These are phyloP conservation scores for Candida quercuum DNA, from an alignment of 805 yeast genomes.

Conservation along the genomic window DNA sequence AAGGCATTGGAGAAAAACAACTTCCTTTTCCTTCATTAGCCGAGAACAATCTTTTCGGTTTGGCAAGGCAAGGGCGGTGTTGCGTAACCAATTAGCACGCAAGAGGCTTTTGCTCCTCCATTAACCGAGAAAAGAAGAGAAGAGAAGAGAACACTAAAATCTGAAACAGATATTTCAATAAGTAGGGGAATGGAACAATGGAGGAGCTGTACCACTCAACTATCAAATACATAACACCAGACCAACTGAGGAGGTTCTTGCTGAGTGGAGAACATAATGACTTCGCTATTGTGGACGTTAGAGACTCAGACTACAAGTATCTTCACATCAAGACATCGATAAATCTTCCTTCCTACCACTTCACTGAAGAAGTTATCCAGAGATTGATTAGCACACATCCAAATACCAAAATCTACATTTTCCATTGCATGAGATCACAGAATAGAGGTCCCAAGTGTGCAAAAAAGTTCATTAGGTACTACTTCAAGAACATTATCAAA, in stretches of 20 bases:
- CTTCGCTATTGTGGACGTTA: conserved; percentile 16
- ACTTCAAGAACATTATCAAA: conserved; percentile 2
- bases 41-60: neutral
- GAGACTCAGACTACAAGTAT: conserved; percentile 13
- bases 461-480: conserved; percentile 7
- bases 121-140: too few relatives aligned
- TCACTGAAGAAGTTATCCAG: conserved; percentile 1
- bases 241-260: neutral
- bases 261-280: neutral
- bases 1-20: too few relatives aligned
- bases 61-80: too few relatives aligned
- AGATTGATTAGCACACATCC: conserved; percentile 5
- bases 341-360: conserved; percentile 10
- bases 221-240: neutral
- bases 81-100: too few relatives aligned
- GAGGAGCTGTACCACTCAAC: neutral
- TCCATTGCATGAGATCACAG: conserved; percentile 12
- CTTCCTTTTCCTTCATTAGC: neutral
- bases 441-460: conserved; percentile 2
- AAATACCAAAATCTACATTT: conserved; percentile 5
- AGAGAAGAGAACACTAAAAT: too few relatives aligned
- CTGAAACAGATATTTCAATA: too few relatives aligned
- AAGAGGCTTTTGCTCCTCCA: too few relatives aligned
- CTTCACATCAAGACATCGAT: conserved; percentile 9
- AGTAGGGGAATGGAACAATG: too few relatives aligned